Evolutionary conservation across 2,329 filamentous ascomycete species (phyloP).

Genomic region (Dactylonectria estremocensis): DNA sequence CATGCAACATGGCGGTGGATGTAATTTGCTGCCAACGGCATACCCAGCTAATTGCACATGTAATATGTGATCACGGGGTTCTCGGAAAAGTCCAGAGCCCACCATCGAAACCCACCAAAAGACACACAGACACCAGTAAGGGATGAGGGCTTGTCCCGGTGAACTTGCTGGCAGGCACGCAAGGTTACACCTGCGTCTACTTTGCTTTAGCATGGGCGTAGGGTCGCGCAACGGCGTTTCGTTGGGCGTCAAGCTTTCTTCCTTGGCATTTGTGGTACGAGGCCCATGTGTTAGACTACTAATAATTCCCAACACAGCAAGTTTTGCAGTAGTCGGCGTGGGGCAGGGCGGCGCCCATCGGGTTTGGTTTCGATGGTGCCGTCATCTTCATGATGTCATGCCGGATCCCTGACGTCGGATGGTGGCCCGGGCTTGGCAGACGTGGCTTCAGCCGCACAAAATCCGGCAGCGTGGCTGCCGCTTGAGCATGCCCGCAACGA

Average conservation of each 20-base stretch:
- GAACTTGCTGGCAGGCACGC: background rate
- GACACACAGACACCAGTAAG: background rate
- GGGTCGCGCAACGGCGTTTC: background rate
- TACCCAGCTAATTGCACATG: background rate
- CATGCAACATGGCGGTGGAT: background rate
- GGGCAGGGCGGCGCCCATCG: background rate
- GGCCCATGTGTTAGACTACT: background rate
- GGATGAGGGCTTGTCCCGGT: background rate
- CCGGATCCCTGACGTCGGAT: background rate
- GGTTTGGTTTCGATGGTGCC: background rate
- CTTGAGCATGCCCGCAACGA: background rate
- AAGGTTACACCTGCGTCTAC: background rate
- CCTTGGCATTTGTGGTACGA: background rate
- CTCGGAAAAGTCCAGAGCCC: background rate
- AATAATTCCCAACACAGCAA: background rate
- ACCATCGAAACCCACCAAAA: constrained; percentile 11
- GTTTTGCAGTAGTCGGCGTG: background rate
- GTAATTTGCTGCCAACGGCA: background rate
- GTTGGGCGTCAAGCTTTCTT: background rate
- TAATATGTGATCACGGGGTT: background rate
- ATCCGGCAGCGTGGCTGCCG: background rate
- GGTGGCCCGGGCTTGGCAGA: constrained; percentile 6
- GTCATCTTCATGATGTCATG: constrained; percentile 30
- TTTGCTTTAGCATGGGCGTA: background rate
- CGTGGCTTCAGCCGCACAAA: background rate